phyloP scores from a whole-genome alignment of 306 rosid genomes.

The Vigna unguiculata region DNA sequence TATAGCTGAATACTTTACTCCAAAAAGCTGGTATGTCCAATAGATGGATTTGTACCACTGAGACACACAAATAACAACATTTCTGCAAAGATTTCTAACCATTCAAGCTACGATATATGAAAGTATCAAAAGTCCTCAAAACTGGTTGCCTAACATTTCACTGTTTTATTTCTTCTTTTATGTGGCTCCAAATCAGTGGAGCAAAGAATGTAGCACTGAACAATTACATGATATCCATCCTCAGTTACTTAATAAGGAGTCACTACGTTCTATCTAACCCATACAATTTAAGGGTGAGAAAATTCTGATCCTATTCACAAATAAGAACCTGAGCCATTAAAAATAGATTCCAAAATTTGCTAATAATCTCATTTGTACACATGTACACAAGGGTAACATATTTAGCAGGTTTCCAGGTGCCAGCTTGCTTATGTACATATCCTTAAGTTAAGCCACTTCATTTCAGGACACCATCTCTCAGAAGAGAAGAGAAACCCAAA shows the following conservation, averaged over 20 bases:
- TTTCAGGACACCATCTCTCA: slow-evolving; percentile 45
- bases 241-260: slow-evolving; percentile 33
- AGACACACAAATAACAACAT: slow-evolving; percentile 14
- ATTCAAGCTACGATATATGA: slow-evolving; percentile 40
- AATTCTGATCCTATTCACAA: slow-evolving; percentile 55
- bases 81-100: slow-evolving; percentile 46
- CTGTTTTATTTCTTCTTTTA: slow-evolving; percentile 38
- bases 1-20: slow-evolving; percentile 15
- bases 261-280: slow-evolving; percentile 54
- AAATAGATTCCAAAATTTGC: slow-evolving; percentile 59
- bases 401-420: slow-evolving; percentile 51
- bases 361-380: slow-evolving; percentile 73
- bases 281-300: slow-evolving; percentile 48
- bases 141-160: slow-evolving; percentile 53
- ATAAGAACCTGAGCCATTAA: slow-evolving; percentile 45
- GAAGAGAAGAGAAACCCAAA: slow-evolving; percentile 38
- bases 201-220: slow-evolving; percentile 53
- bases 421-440: slow-evolving; percentile 44
- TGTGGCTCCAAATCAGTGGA: slow-evolving; percentile 56
- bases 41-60: background rate
- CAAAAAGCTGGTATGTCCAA: slow-evolving; percentile 39
- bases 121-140: slow-evolving; percentile 53
- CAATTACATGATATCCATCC: slow-evolving; percentile 49
- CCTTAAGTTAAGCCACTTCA: slow-evolving; percentile 43
- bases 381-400: slow-evolving; percentile 53